These are phyloP conservation scores for Trametes gibbosa DNA, from an alignment of 768 basidiomycete genomes.

Conservation along the genomic window DNA sequence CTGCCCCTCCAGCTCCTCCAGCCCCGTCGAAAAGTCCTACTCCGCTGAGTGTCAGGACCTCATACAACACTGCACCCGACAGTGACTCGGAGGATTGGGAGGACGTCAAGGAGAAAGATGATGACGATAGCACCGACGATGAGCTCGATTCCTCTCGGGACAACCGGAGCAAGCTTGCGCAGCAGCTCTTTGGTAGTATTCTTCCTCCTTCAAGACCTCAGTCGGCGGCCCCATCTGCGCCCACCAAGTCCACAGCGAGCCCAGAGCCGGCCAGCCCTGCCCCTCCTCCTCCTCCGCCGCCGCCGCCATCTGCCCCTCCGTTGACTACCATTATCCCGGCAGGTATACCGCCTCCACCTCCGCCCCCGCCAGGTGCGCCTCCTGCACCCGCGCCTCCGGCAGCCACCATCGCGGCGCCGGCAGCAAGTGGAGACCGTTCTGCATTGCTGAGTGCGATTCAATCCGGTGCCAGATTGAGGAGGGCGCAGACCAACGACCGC, in stretches of 20 bases:
- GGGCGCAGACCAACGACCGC: constrained; percentile 81
- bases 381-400: constrained; percentile 32
- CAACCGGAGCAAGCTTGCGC: constrained; percentile 69
- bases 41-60: constrained; percentile 49
- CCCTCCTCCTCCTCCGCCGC: constrained; percentile 37
- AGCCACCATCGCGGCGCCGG: constrained; percentile 29
- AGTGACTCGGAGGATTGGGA: constrained; percentile 85
- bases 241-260: constrained; percentile 22
- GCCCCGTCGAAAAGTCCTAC: constrained; percentile 48
- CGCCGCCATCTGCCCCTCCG: constrained; percentile 42
- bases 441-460: constrained; percentile 82
- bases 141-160: constrained; percentile 66
- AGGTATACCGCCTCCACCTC: constrained; percentile 23
- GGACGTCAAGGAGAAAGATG: constrained; percentile 68
- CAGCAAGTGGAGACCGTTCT: constrained; percentile 48
- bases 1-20: constrained; percentile 33
- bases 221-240: constrained; percentile 42
- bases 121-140: constrained; percentile 75
- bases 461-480: constrained; percentile 65
- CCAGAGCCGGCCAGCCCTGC: constrained; percentile 29
- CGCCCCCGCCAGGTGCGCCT: constrained; percentile 32
- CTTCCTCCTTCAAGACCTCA: constrained; percentile 56
- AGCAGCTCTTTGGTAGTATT: constrained; percentile 73
- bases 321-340: constrained; percentile 21
- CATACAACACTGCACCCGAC: constrained; percentile 62